phyloP scores from a whole-genome alignment of 306 rosid species.

The Hippophae gyantsensis region DNA sequence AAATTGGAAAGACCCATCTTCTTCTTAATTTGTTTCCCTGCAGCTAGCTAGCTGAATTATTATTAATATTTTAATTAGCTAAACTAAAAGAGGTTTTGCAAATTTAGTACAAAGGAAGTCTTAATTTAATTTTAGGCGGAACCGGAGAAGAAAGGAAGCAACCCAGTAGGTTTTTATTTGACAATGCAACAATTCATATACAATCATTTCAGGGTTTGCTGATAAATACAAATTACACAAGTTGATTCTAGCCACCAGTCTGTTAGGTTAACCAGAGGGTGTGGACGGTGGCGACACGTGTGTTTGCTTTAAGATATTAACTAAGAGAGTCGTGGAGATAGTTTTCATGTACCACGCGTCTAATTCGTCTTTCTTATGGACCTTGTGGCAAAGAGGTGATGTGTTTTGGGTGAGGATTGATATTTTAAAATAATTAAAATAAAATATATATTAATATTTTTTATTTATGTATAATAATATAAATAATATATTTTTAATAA shows the following conservation, averaged over 20 bases:
- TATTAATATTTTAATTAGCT: too few species aligned
- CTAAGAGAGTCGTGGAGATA: too few species aligned
- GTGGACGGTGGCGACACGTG: constrained; percentile 45
- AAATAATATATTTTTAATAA: too few species aligned
- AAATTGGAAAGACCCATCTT: constrained; percentile 70
- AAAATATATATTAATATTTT: too few species aligned
- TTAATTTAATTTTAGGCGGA: too few species aligned
- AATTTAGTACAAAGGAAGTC: background rate
- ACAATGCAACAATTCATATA: background rate
- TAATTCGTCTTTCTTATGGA: too few species aligned
- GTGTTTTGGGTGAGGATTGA: too few species aligned
- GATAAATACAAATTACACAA: background rate
- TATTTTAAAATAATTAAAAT: too few species aligned
- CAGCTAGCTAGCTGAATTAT: too few species aligned
- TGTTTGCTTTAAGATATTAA: background rate
- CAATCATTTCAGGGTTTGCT: background rate
- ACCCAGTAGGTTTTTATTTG: background rate
- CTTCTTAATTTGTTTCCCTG: background rate
- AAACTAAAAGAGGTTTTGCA: background rate
- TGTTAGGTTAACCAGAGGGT: constrained; percentile 6
- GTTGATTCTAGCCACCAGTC: constrained; percentile 13
- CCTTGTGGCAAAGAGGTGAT: too few species aligned
- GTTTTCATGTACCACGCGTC: too few species aligned
- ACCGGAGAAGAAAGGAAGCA: background rate
- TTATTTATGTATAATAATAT: too few species aligned